phyloP scores from a whole-genome alignment of 2,329 filamentous ascomycete genomes.

The Cladophialophora psammophila region DNA sequence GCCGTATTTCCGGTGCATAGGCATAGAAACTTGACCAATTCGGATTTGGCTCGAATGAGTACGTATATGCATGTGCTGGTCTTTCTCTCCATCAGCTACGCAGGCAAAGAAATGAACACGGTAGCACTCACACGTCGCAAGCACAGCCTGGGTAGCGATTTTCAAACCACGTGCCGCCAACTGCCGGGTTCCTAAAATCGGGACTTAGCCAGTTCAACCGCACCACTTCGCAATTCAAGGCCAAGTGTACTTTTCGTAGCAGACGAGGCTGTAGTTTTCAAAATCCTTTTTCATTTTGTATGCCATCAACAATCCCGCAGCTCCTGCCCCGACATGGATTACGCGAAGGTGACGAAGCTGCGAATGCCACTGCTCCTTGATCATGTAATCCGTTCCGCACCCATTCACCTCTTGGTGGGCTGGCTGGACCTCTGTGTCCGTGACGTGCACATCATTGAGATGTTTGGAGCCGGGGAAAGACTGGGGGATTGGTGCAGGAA shows the following conservation, averaged over 20 bases:
- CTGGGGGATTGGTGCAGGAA: too few relatives aligned
- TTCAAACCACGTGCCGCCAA: slow-evolving; percentile 53
- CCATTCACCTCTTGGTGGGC: too few relatives aligned
- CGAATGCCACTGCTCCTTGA: slow-evolving; percentile 21
- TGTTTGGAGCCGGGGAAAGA: too few relatives aligned
- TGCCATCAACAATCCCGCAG: slow-evolving; percentile 28
- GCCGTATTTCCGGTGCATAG: slow-evolving; percentile 39
- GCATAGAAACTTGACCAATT: slow-evolving; percentile 40
- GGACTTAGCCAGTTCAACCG: too few relatives aligned
- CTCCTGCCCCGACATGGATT: slow-evolving; percentile 33
- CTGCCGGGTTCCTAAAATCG: slow-evolving; percentile 42
- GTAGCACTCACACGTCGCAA: slow-evolving; percentile 28
- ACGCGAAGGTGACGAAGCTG: slow-evolving; percentile 26
- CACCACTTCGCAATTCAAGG: too few relatives aligned
- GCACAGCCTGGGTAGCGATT: slow-evolving; percentile 48
- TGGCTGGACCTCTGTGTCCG: too few relatives aligned
- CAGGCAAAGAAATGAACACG: too few relatives aligned
- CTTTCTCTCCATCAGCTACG: too few relatives aligned
- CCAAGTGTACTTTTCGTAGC: slow-evolving; percentile 51
- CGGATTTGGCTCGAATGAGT: slow-evolving; percentile 37
- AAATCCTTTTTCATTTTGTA: slow-evolving; percentile 40
- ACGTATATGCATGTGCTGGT: slow-evolving; percentile 31
- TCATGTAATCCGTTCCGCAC: too few relatives aligned
- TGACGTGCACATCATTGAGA: too few relatives aligned
- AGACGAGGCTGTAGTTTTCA: slow-evolving; percentile 46